phyloP scores from a whole-genome alignment of 2,329 filamentous ascomycete species.

The Fusarium tjaetaba region DNA sequence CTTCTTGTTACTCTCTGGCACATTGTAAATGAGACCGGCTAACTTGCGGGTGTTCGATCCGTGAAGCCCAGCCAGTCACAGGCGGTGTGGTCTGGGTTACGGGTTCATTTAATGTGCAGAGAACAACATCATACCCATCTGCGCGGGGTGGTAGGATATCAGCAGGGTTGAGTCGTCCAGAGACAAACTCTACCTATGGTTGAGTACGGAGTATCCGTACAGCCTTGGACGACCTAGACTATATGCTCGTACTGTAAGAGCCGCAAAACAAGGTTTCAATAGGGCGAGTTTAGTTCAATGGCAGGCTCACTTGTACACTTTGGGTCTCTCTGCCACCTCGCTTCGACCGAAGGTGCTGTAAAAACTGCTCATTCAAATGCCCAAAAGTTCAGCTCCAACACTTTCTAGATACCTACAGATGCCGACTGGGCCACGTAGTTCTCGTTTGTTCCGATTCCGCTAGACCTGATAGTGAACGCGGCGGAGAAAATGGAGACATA shows the following conservation, averaged over 20 bases:
- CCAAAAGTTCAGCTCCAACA: not conserved
- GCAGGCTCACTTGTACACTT: not conserved
- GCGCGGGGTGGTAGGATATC: not conserved
- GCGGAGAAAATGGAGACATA: not conserved
- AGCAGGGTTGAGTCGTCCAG: not conserved
- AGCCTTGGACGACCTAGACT: not conserved
- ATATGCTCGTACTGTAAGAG: not conserved
- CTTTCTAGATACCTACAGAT: not conserved
- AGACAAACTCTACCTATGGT: not conserved
- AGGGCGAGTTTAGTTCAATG: not conserved
- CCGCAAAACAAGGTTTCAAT: not conserved
- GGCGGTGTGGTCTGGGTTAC: not conserved
- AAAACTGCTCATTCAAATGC: not conserved
- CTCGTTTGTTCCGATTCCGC: not conserved
- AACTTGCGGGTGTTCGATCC: constrained; percentile 27
- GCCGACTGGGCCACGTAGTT: not conserved
- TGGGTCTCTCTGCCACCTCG: not conserved
- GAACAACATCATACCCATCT: not conserved
- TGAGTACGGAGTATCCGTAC: not conserved
- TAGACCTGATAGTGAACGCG: not conserved
- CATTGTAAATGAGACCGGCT: constrained; percentile 13
- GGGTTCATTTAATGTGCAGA: constrained; percentile 14
- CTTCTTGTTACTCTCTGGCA: constrained; percentile 10
- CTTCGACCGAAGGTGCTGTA: not conserved
- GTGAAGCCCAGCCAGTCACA: constrained; percentile 20